phyloP scores from a whole-genome alignment of 73 alveolate genomes.

The Symbiodinium natans region DNA sequence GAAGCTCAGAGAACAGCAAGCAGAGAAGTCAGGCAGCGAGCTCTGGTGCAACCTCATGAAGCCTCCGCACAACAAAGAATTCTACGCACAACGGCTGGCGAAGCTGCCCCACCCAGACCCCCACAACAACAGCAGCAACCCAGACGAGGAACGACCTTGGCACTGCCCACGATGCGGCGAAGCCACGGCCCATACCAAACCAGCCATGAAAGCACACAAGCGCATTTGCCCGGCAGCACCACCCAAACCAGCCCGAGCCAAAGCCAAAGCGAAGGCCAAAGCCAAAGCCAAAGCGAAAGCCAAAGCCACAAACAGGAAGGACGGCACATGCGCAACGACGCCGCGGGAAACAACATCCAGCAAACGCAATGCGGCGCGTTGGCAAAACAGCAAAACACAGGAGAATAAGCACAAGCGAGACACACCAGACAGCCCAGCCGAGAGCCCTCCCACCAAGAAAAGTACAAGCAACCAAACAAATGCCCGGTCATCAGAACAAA shows the following conservation, averaged over 20 bases:
- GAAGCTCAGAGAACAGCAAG: neutral
- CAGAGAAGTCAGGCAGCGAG: neutral
- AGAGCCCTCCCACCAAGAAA: no score
- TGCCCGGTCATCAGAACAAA: no score
- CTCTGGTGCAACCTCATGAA: neutral
- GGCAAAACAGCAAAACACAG: no score
- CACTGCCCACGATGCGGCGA: constrained; percentile 20
- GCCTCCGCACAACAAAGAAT: neutral
- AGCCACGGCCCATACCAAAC: neutral
- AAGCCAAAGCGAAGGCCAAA: neutral
- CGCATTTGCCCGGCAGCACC: neutral
- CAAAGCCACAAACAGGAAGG: no score
- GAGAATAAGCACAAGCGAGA: no score
- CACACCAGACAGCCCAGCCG: no score
- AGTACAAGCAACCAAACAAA: no score
- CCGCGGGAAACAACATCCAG: no score
- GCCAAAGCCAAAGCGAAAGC: neutral
- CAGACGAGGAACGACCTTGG: neutral
- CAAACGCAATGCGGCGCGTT: no score
- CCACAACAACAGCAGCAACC: no score
- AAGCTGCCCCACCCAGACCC: neutral
- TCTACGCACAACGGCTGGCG: neutral
- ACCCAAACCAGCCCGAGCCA: neutral
- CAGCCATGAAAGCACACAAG: neutral
- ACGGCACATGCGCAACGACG: no score